Base-by-base conservation (phyloP, 805 yeast genomes). In the Lipomyces sp. region DNA sequence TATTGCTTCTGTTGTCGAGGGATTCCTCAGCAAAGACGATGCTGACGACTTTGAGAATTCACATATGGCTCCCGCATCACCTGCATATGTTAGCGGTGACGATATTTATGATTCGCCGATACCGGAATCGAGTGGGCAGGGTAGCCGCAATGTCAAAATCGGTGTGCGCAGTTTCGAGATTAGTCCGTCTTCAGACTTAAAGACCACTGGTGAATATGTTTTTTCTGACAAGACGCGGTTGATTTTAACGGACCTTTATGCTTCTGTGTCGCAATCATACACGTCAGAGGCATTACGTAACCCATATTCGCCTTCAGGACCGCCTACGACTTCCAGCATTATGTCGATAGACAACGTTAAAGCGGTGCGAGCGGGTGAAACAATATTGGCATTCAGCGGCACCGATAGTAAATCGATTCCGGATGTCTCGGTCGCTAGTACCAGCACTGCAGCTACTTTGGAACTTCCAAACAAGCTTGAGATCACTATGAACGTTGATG, bases 261-360 rank as follows among this genome's bases (percentile, higher is more conserved):
- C 70, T 1, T 56, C 68, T 3, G 32, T 64, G 33, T 37, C 66
- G n/a, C 62, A 60, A 18, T 60, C 67, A 3, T 65, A 59, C n/a
- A 55, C 67, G 2, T 48, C 34, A 18, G 64, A 64, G 50, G 64
- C 54, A 6, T 34, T 64, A 6, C 62, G 39, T 2, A 64, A 59
- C 53, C 67, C 67, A 8, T 64, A 64, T 30, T 15, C 57, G 30
- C 50, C 65, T 29, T 42, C 33, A 15, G 35, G 35, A 5, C 18
- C 63, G n/a, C 64, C 63, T 2, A 24, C 69, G 37, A 30, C 56
- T 39, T n/a, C 60, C 29, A 58, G 65, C 35, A 51, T 59, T 11
- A n/a, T 59, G 30, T 37, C 59, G 4, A 45, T 64, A 1, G 70
- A 66, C 39, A 30, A 57, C 24, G 42, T 66, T 10, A 37, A n/a